Percentiles rank a stretch among this genome's conserved stretches.
phyloP scores from a whole-genome alignment of 1,139 yeast species.

The Pichia sp. region DNA sequence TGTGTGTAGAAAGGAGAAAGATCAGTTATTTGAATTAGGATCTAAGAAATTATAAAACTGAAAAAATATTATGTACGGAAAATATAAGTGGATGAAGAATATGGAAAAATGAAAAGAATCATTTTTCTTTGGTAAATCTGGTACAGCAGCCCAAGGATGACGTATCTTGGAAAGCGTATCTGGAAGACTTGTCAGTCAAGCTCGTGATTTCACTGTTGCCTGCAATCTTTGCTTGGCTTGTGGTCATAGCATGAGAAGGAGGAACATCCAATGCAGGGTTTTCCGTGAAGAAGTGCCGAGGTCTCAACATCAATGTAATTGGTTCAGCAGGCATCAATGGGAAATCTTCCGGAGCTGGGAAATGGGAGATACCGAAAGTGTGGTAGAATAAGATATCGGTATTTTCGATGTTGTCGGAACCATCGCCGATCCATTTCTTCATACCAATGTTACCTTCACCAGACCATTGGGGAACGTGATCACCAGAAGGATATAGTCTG shows the following conservation, averaged over 20 bases:
- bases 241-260: constrained; percentile 65
- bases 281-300: constrained; percentile 71
- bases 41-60: not conserved
- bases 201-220: constrained; percentile 45
- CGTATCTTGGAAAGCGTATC: constrained; percentile 39
- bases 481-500: constrained; percentile 73
- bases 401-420: constrained; percentile 56
- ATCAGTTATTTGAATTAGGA: not conserved
- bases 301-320: constrained; percentile 67
- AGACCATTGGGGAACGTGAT: constrained; percentile 74
- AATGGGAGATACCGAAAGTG: constrained; percentile 79
- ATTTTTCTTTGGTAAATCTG: constrained; percentile 19
- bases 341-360: constrained; percentile 88
- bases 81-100: not conserved
- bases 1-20: not conserved
- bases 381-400: constrained; percentile 72
- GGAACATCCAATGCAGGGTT: constrained; percentile 73
- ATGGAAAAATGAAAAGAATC: not conserved
- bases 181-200: constrained; percentile 44
- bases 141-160: constrained; percentile 23
- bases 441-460: constrained; percentile 71
- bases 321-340: constrained; percentile 88
- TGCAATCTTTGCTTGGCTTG: constrained; percentile 47
- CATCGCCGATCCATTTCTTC: constrained; percentile 72
- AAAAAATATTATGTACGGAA: not conserved